Evolutionary conservation across 2,329 filamentous ascomycete genomes (phyloP).

Genomic region (Lithohypha guttulata): DNA sequence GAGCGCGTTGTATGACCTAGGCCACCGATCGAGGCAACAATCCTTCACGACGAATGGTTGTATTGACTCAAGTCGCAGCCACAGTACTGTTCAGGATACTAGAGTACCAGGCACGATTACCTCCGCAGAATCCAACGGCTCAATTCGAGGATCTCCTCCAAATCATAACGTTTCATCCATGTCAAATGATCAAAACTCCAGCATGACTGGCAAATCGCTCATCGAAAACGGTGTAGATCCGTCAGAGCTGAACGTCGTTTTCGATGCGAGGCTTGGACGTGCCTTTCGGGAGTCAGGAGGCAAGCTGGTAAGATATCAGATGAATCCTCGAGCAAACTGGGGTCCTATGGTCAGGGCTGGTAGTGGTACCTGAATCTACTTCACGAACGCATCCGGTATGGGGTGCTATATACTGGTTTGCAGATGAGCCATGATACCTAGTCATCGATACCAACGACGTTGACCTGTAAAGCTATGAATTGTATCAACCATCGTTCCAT

Average conservation of each 20-base stretch:
- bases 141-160: no score
- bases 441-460: no score
- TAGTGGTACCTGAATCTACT: no score
- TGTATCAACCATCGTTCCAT: no score
- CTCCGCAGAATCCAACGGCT: conserved; percentile 13
- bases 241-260: conserved; percentile 52
- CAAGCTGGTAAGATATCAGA: conserved; percentile 74
- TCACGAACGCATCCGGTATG: no score
- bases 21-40: conserved; percentile 8
- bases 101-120: conserved; percentile 20
- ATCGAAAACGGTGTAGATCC: conserved; percentile 22
- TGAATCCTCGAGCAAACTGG: conserved; percentile 88
- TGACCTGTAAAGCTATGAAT: no score
- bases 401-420: no score
- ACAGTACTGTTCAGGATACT: conserved; percentile 20
- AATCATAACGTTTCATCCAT: conserved; percentile 19
- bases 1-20: conserved; percentile 32
- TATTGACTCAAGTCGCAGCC: conserved; percentile 5
- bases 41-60: not conserved
- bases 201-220: conserved; percentile 20
- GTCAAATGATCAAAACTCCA: conserved; percentile 14
- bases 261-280: conserved; percentile 69
- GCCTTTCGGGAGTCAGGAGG: conserved; percentile 64
- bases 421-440: no score
- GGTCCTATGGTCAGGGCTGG: conserved; percentile 58